Conservation (phyloP, 1,284 basidiomycete species). For the Taiwanofungus camphoratus region DNA sequence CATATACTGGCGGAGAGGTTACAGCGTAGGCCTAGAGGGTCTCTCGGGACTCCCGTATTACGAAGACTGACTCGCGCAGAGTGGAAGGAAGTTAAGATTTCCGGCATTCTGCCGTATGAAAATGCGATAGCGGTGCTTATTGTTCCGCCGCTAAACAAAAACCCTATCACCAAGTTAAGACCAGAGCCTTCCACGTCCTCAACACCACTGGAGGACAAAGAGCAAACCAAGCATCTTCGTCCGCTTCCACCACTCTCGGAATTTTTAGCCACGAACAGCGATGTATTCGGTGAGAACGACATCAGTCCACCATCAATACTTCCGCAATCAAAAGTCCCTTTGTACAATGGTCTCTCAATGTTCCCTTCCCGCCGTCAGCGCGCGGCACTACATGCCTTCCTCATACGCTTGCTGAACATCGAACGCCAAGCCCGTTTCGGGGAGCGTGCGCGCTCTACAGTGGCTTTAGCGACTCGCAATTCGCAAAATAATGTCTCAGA, state of each 20-base stretch:
- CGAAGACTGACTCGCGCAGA: slow-evolving; percentile 60
- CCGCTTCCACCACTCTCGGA: slow-evolving; percentile 32
- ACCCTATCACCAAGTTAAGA: slow-evolving; percentile 42
- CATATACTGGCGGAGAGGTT: slow-evolving; percentile 47
- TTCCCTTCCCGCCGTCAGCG: slow-evolving; percentile 59
- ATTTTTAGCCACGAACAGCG: slow-evolving; percentile 30
- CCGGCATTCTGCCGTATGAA: slow-evolving; percentile 41
- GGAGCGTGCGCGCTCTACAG: neutral
- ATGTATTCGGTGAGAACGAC: slow-evolving; percentile 6
- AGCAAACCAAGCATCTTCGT: neutral
- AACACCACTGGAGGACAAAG: slow-evolving; percentile 29
- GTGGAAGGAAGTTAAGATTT: slow-evolving; percentile 43
- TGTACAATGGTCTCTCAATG: slow-evolving; percentile 59
- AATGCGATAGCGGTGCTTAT: slow-evolving; percentile 59
- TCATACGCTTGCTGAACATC: slow-evolving; percentile 42
- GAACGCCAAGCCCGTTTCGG: slow-evolving; percentile 34
- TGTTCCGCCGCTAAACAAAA: slow-evolving; percentile 61
- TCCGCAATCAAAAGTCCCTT: slow-evolving; percentile 44
- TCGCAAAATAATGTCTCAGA: neutral
- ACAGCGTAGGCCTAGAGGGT: slow-evolving; percentile 22
- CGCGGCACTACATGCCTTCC: slow-evolving; percentile 43
- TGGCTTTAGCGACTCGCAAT: neutral
- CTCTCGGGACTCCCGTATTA: slow-evolving; percentile 34
- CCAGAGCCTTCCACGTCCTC: slow-evolving; percentile 37
- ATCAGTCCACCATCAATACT: slow-evolving; percentile 25